A percentile compares a stretch with the other conserved stretches of the same genome.
These are phyloP conservation scores for Cutaneotrichosporon sp. DNA, from an alignment of 1,284 basidiomycete species.

Conservation along the genomic window DNA sequence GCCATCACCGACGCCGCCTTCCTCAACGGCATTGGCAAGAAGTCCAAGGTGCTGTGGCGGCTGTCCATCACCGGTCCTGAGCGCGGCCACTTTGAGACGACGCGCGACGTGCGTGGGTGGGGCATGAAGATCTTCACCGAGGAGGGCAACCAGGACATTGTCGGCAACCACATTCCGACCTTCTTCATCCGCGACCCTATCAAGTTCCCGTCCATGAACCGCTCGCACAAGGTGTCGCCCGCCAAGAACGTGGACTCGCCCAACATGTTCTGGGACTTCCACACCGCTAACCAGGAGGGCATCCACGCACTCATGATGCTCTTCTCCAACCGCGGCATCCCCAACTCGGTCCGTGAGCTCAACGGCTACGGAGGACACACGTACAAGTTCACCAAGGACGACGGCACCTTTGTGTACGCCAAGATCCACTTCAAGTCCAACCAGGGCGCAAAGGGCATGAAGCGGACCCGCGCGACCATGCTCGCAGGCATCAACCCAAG, in stretches of 20 bases:
- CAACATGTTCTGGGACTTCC: constrained; percentile 61
- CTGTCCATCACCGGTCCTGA: constrained; percentile 78
- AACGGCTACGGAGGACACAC: constrained; percentile 62
- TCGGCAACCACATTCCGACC: constrained; percentile 54
- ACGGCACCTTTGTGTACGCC: constrained; percentile 60
- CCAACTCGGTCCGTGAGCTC: constrained; percentile 77
- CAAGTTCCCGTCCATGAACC: constrained; percentile 76
- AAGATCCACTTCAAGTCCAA: constrained; percentile 79
- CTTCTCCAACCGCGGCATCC: constrained; percentile 74
- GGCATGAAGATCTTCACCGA: constrained; percentile 83
- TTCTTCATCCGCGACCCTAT: constrained; percentile 80
- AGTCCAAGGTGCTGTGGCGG: constrained; percentile 69
- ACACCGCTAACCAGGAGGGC: constrained; percentile 52
- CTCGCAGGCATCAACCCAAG: constrained; percentile 48
- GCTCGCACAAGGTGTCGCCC: constrained; percentile 61
- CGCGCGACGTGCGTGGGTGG: constrained; percentile 83
- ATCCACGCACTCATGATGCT: constrained; percentile 73
- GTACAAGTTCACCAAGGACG: constrained; percentile 56
- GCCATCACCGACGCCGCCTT: constrained; percentile 39
- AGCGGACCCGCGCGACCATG: constrained; percentile 38
- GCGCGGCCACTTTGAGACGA: constrained; percentile 60
- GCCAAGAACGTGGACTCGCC: constrained; percentile 55
- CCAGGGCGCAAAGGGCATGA: constrained; percentile 66
- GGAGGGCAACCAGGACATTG: constrained; percentile 80
- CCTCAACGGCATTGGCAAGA: constrained; percentile 60